phyloP scores from a whole-genome alignment of 768 basidiomycete genomes.

The Xerocomus spinulosus region DNA sequence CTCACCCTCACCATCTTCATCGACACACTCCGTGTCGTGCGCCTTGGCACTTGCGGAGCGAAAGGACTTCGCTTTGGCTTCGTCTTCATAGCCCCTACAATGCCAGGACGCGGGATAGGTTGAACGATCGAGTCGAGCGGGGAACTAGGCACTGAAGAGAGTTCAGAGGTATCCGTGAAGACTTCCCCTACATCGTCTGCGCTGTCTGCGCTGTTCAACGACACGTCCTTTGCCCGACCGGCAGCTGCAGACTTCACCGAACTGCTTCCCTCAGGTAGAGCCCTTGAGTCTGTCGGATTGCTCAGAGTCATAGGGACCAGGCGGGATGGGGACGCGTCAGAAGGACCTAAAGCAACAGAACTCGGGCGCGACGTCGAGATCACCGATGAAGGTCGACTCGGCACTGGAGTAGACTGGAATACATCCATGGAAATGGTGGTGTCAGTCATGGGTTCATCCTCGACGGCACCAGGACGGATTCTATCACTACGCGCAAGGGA shows the following conservation, averaged over 20 bases:
- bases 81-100: constrained; percentile 16
- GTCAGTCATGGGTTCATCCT: constrained; percentile 1
- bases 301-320: background rate
- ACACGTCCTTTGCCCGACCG: background rate
- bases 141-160: background rate
- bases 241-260: background rate
- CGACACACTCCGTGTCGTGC: constrained; percentile 28
- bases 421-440: background rate
- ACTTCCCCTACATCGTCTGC: background rate
- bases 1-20: constrained; percentile 19
- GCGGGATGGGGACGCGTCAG: constrained; percentile 1
- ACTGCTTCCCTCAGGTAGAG: background rate
- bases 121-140: background rate
- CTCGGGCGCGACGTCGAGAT: constrained; percentile 1
- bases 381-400: constrained; percentile 2
- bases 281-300: constrained; percentile 1
- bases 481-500: background rate
- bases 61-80: constrained; percentile 17
- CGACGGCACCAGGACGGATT: background rate
- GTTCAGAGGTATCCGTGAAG: background rate
- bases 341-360: background rate
- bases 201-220: background rate
- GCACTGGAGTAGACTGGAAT: background rate
- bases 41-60: constrained; percentile 10
- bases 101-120: background rate